Evolutionary conservation across 495 filamentous ascomycete species (phyloP).

Genomic region (Ramalina intermedia): DNA sequence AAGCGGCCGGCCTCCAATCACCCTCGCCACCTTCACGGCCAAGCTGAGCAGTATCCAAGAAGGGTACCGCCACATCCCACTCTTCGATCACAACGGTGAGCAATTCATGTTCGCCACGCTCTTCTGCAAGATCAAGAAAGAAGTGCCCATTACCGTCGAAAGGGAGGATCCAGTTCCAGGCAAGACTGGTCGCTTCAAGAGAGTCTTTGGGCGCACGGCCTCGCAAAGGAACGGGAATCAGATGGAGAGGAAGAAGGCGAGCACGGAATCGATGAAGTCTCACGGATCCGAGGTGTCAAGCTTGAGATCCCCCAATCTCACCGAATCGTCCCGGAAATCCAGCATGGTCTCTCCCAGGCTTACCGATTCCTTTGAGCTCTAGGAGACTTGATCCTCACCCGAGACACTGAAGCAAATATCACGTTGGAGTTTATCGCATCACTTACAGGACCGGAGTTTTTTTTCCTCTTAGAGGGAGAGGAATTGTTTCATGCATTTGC

Average conservation of each 20-base stretch:
- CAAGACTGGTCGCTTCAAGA: conserved; percentile 34
- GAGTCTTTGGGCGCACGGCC: conserved; percentile 35
- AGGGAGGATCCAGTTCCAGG: conserved; percentile 36
- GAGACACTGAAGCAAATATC: not conserved
- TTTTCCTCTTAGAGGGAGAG: not conserved
- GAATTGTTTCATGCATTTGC: no score
- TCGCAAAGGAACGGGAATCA: conserved; percentile 19
- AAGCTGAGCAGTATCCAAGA: conserved; percentile 81
- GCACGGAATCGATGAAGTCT: conserved; percentile 5
- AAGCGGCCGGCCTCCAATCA: conserved; percentile 40
- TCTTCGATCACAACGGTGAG: conserved; percentile 78
- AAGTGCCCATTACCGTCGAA: conserved; percentile 36
- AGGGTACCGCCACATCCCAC: conserved; percentile 92
- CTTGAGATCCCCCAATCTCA: not conserved
- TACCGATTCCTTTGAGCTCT: no score
- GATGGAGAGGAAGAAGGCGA: conserved; percentile 3
- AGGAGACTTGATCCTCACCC: no score
- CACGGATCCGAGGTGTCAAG: conserved; percentile 2
- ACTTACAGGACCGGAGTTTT: not conserved
- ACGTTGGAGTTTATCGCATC: not conserved
- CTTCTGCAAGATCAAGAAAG: conserved; percentile 71
- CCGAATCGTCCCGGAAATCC: not conserved
- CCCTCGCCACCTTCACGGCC: conserved; percentile 76
- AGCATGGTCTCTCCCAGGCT: not conserved
- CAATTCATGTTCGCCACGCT: conserved; percentile 89